Base-by-base conservation (phyloP, 2,329 filamentous ascomycete genomes). In the Fusarium brachygibbosum region DNA sequence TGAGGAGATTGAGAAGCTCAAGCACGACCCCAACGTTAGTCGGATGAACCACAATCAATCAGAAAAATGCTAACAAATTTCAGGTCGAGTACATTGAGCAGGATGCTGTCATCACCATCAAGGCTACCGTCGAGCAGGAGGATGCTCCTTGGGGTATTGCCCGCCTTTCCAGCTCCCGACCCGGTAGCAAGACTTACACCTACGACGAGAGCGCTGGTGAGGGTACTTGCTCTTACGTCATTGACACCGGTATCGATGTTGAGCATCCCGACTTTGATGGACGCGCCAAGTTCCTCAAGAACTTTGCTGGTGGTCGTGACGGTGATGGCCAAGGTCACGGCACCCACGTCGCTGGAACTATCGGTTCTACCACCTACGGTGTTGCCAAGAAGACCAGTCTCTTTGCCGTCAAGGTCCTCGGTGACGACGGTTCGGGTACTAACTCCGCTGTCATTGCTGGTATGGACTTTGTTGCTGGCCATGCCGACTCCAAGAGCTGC, bases 351-450 rank as follows among this genome's bases (percentile, higher is more conserved):
- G 74, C 79, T 5, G 77, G 77, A 2, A 78, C 76, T 14, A 75
- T 79, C 17, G 77, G 77, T n/a, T 77, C 76, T 48, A 70, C 63
- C 37, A 74, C 75, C 0, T 79, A 76, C 9, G 79, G 79, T 49
- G 76, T 85, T 14, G 82, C 83, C 17, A 85, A 84, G 75, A 79
- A 80, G 72, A 76, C 78, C 4, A 78, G 68, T 19, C 73, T 85
- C 29, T 77, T 82, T 41, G 82, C 80, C 12, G 79, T 85, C 59
- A 85, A 85, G 77, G 83, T 86, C 16, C 79, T 85, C 10, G 77
- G 75, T 76, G 41, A 79, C 56, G 55, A 63, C 14, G 77, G 78
- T 41, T 63, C 60, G n/a, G 77, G 77, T 21, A 71, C 70, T 28
- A 75, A 72, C 71, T 82, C 82, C 17, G 79, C 76, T 53, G 80